Evolutionary conservation across 2,329 filamentous ascomycete genomes (phyloP), one percentile per base, ranked within the genome.

Genomic region (Hymenoscyphus infarciens): DNA sequence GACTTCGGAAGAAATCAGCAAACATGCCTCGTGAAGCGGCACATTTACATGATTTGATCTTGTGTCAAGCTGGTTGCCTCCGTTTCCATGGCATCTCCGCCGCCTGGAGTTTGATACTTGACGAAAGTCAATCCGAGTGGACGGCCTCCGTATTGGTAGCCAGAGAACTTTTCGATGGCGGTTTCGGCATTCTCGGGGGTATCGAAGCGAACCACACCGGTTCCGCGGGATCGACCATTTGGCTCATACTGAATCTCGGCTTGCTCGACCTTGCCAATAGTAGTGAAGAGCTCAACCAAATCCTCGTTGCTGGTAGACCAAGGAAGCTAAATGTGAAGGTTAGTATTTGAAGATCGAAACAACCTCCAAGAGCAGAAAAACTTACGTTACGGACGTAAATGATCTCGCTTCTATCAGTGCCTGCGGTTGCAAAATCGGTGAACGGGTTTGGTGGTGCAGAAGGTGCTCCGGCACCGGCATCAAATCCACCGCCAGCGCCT

Each of bases 251-350:
- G 95, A 62, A 99, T 98, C 79, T 99, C 95, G n/a, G 95, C 95
- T 72, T 95, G 92, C 73, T 97, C 92, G 64, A 99, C 95, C 77
- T 97, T 97, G 67, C 95, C 95, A 73, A 99, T 99, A 11, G 95
- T 99, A 19, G 90, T 93, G 81, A 99, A 99, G 22, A 99, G 84
- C 75, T 99, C 95, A 62, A 98, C 87, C 29, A 99, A 82, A 76
- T 99, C 95, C 67, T 99, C 95, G 74, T 99, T 98, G 81, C 93
- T 97, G 16, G 95, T 99, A 31, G 95, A 98, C 95, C 95, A 99
- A 13, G 95, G 95, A 67, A 99, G 86, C 93, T 97, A 71, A 33
- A 52, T 7, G 45, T 6, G 11, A 49, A 25, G 8, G 11, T 52
- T 52, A 52, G 45, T 52, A 25, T 52, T 52, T 25, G 10, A n/a